Conservation (phyloP, 345 rosid species). For the Aurinia saxatilis region DNA sequence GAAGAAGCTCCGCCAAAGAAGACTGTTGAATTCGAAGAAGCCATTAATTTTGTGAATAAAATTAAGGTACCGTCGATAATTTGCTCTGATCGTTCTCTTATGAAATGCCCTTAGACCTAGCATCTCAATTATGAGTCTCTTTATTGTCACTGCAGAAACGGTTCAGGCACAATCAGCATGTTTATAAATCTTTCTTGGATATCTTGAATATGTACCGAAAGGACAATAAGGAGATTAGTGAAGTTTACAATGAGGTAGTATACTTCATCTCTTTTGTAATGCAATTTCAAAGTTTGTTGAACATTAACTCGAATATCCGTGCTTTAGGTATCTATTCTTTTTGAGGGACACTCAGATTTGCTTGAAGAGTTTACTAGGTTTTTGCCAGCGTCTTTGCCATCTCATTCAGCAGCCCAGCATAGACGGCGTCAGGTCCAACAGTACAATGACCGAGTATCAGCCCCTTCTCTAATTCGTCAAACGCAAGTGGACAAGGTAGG, state of each 20-base stretch:
- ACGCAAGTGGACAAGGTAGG: constrained; percentile 64
- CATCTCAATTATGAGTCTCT: neutral
- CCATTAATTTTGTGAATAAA: constrained; percentile 68
- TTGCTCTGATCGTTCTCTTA: neutral
- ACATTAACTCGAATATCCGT: neutral
- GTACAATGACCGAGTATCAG: constrained; percentile 44
- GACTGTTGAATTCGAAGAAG: constrained; percentile 86
- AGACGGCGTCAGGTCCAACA: constrained; percentile 50
- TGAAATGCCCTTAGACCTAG: neutral
- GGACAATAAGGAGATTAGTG: constrained; percentile 82
- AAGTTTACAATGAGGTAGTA: constrained; percentile 82
- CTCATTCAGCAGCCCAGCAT: constrained; percentile 38
- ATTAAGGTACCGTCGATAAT: constrained; percentile 48
- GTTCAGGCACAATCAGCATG: constrained; percentile 74
- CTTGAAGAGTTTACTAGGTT: constrained; percentile 89
- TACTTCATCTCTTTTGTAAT: constrained; percentile 1
- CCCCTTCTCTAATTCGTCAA: constrained; percentile 39
- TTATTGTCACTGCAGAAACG: constrained; percentile 58
- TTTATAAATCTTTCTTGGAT: constrained; percentile 83
- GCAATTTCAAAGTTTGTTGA: neutral
- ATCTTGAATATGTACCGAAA: constrained; percentile 84
- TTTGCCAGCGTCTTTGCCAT: constrained; percentile 64
- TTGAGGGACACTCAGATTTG: constrained; percentile 74
- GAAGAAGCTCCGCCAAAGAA: constrained; percentile 50
- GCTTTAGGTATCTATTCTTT: constrained; percentile 66